Evolutionary conservation across 225 moss, liverwort and hornwort genomes (phyloP).

Genomic region (Pleurozium schreberi): DNA sequence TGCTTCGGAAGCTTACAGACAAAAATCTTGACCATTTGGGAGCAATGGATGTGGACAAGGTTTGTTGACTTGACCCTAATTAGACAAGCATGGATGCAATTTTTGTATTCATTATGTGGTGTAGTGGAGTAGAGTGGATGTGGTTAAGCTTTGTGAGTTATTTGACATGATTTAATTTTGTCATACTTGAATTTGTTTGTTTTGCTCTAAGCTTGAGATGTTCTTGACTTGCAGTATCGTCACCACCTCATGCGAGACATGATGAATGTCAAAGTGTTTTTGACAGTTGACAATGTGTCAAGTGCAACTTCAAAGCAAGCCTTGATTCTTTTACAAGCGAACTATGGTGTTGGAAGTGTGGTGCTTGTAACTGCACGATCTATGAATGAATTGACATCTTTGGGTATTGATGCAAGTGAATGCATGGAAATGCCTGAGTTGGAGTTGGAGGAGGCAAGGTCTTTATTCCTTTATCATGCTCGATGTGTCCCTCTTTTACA

Average conservation of each 20-base stretch:
- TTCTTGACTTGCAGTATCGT: not conserved
- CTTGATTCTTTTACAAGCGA: not conserved
- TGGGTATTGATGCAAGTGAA: not conserved
- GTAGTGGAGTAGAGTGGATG: accelerated
- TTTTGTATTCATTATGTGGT: accelerated
- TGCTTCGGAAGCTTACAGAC: not conserved
- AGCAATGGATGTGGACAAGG: not conserved
- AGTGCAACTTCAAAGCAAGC: not conserved
- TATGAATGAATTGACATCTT: not conserved
- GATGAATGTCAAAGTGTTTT: not conserved
- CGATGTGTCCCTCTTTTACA: not conserved
- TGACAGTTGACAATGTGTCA: conserved; percentile 1
- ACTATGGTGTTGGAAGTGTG: not conserved
- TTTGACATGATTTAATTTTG: not conserved
- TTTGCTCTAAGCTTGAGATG: not conserved
- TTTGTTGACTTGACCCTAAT: not conserved
- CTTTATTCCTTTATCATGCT: not conserved
- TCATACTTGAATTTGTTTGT: not conserved
- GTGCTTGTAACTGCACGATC: not conserved
- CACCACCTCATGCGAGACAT: not conserved
- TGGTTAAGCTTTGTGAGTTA: accelerated
- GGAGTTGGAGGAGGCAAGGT: not conserved
- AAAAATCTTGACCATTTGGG: not conserved
- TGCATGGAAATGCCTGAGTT: conserved; percentile 9
- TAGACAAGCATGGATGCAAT: accelerated